Conservation (phyloP, 345 rosid species). For the Salix exigua region DNA sequence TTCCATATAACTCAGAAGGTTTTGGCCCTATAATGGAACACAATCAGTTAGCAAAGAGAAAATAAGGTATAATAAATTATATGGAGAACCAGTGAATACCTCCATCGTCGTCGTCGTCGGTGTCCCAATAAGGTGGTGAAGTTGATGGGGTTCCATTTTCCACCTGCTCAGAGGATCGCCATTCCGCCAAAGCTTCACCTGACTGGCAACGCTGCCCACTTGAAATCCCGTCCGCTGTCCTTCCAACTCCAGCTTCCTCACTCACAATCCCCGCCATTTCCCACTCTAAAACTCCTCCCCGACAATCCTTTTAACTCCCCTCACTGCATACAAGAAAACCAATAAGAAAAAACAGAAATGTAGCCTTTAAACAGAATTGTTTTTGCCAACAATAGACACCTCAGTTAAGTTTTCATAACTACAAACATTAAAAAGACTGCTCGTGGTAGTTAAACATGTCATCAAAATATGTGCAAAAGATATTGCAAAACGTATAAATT, state of each 20-base stretch:
- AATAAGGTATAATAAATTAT: not conserved
- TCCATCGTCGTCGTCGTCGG: constrained; percentile 72
- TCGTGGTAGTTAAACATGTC: not conserved
- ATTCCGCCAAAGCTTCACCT: constrained; percentile 80
- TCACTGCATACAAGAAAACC: constrained; percentile 8
- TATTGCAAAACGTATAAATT: not conserved
- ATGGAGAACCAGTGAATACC: constrained; percentile 33
- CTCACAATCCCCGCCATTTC: constrained; percentile 63
- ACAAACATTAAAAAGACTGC: not conserved
- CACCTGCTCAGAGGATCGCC: constrained; percentile 93
- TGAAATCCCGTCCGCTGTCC: constrained; percentile 59
- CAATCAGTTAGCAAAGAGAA: constrained; percentile 13
- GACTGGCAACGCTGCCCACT: constrained; percentile 56
- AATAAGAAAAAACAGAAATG: not conserved
- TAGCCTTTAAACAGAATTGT: not conserved
- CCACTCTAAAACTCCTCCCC: constrained; percentile 38
- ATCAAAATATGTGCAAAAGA: not conserved
- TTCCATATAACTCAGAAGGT: constrained; percentile 75
- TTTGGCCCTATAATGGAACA: constrained; percentile 51
- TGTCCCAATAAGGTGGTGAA: constrained; percentile 86
- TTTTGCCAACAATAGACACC: not conserved
- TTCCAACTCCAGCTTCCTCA: constrained; percentile 69
- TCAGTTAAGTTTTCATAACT: not conserved
- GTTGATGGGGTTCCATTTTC: constrained; percentile 87
- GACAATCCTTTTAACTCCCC: constrained; percentile 29